These are phyloP conservation scores for Cutaneotrichosporon sp. DNA, from an alignment of 1,284 basidiomycete genomes.

Conservation along the genomic window DNA sequence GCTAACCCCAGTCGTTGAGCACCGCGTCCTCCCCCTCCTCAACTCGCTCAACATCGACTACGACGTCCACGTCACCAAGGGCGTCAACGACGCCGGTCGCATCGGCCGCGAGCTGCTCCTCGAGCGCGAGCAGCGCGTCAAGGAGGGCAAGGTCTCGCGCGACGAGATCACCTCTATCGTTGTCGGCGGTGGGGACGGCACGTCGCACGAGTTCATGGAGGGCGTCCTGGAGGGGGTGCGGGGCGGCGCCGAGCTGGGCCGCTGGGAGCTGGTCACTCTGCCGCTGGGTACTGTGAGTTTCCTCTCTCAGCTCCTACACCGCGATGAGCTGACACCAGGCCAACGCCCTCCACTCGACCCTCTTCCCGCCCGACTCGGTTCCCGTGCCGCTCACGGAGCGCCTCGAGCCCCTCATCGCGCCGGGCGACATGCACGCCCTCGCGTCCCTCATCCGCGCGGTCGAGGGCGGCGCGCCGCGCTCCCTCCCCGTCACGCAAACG, in stretches of 20 bases:
- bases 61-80: slow-evolving; percentile 59
- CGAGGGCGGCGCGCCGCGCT: slow-evolving; percentile 56
- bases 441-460: slow-evolving; percentile 33
- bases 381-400: background rate
- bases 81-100: slow-evolving; percentile 63
- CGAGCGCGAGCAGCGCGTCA: slow-evolving; percentile 11
- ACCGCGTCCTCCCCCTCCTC: slow-evolving; percentile 68
- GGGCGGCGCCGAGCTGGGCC: background rate
- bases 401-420: background rate
- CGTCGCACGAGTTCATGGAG: slow-evolving; percentile 79
- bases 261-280: slow-evolving; percentile 54
- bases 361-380: slow-evolving; percentile 52
- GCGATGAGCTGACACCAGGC: slow-evolving; percentile 59
- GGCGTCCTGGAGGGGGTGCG: slow-evolving; percentile 52
- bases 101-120: slow-evolving; percentile 58
- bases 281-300: slow-evolving; percentile 70
- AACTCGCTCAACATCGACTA: slow-evolving; percentile 43
- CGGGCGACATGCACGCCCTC: slow-evolving; percentile 7
- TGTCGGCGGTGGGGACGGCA: slow-evolving; percentile 85
- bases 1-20: slow-evolving; percentile 57
- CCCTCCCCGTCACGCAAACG: slow-evolving; percentile 64
- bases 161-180: slow-evolving; percentile 65
- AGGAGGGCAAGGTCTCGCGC: slow-evolving; percentile 61
- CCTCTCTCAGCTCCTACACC: background rate
- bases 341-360: slow-evolving; percentile 76